Percentiles rank a stretch among this genome's conserved stretches.
Conservation (phyloP, 129 eudicot genomes). For the Silybum marianum region DNA sequence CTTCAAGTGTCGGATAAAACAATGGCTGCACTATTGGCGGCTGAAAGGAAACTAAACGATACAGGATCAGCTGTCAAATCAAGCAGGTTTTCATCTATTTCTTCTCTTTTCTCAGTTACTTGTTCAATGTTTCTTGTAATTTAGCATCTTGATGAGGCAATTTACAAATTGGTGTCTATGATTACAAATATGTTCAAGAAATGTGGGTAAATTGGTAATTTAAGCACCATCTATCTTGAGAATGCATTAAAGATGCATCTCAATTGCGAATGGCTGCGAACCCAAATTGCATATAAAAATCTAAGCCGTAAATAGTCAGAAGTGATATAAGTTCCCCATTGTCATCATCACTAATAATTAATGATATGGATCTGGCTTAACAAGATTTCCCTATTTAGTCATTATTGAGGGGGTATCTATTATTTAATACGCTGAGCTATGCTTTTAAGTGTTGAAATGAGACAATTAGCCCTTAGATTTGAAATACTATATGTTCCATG, state of each 20-base stretch:
- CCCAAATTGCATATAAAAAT: neutral
- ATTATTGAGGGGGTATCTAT: neutral
- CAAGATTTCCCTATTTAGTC: neutral
- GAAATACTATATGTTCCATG: neutral
- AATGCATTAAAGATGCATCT: neutral
- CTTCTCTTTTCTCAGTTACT: neutral
- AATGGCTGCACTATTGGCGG: conserved; percentile 92
- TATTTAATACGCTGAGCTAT: neutral
- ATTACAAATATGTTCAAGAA: neutral
- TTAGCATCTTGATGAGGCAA: neutral
- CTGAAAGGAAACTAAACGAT: conserved; percentile 85
- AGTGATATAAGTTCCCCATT: neutral
- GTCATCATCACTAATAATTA: neutral
- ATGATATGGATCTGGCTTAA: neutral
- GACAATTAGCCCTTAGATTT: neutral
- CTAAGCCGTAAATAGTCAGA: neutral
- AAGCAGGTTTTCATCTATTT: conserved; percentile 58
- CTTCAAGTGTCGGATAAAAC: conserved; percentile 98
- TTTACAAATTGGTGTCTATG: neutral
- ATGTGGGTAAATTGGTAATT: neutral
- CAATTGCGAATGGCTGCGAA: neutral
- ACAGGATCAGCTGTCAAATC: conserved; percentile 99
- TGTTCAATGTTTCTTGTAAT: neutral
- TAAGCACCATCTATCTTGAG: neutral
- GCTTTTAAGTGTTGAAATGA: conserved; percentile 1